Evolutionary conservation across 2,329 filamentous ascomycete species (phyloP).

Genomic region (Colletotrichum gigasporum): DNA sequence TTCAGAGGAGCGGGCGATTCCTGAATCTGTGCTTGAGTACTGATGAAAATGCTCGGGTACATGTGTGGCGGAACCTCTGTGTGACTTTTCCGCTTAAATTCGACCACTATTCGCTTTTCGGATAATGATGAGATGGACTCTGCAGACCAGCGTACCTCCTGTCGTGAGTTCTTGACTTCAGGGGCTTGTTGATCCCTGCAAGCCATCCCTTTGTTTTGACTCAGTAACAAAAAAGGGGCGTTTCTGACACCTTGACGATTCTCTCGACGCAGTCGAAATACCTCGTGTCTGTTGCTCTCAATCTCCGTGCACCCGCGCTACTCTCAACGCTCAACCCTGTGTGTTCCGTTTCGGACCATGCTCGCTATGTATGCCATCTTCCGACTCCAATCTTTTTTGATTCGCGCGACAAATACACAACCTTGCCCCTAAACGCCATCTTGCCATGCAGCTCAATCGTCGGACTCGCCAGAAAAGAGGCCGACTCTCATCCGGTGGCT

Average conservation of each 20-base stretch:
- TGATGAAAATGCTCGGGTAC: conserved; percentile 27
- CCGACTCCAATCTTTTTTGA: conserved; percentile 28
- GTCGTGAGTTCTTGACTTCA: neutral
- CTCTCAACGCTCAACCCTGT: conserved; percentile 11
- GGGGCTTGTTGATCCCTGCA: neutral
- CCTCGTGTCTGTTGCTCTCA: conserved; percentile 2
- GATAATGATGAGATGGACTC: neutral
- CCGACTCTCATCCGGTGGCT: conserved; percentile 83
- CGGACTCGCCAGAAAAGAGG: conserved; percentile 74
- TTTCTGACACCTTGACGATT: conserved; percentile 2
- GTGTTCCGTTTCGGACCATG: conserved; percentile 22
- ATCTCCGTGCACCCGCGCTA: neutral
- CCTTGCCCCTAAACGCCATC: conserved; percentile 24
- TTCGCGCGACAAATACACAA: conserved; percentile 23
- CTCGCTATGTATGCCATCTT: conserved; percentile 31
- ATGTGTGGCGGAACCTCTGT: conserved; percentile 16
- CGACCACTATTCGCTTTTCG: conserved; percentile 1
- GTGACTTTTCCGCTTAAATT: neutral
- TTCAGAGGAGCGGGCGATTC: no score
- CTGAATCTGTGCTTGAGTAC: conserved; percentile 10
- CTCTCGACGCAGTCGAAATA: conserved; percentile 9
- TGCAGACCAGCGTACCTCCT: neutral
- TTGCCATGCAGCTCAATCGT: conserved; percentile 54
- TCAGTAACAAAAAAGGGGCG: conserved; percentile 6
- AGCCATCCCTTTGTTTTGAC: conserved; percentile 2